A percentile compares a stretch with the other conserved stretches of the same genome.
phyloP scores from a whole-genome alignment of 2,329 filamentous ascomycete genomes.

The Balansia obtecta region DNA sequence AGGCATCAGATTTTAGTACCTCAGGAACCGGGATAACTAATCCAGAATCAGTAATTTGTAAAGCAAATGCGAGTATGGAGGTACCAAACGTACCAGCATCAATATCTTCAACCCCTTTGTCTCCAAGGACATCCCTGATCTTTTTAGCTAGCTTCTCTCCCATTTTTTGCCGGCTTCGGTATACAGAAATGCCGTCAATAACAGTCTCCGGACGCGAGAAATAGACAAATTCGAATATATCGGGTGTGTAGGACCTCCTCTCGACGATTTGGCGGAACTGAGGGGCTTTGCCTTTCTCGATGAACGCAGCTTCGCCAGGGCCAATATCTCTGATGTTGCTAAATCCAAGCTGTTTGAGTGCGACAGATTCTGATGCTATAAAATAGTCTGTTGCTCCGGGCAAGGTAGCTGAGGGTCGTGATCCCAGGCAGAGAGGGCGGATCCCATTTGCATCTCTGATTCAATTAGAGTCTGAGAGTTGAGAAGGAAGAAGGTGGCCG shows the following conservation, averaged over 20 bases:
- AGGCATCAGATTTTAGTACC: conserved; percentile 9
- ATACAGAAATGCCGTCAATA: conserved; percentile 81
- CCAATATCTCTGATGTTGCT: conserved; percentile 62
- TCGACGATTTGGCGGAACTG: conserved; percentile 64
- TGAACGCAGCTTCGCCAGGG: conserved; percentile 76
- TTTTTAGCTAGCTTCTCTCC: conserved; percentile 67
- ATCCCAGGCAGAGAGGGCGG: conserved; percentile 69
- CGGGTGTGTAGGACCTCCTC: conserved; percentile 60
- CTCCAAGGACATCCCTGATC: conserved; percentile 54
- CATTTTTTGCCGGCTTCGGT: conserved; percentile 78
- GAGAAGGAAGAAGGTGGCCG: background rate
- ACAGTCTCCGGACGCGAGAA: conserved; percentile 71
- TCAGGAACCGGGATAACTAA: conserved; percentile 59
- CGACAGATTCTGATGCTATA: conserved; percentile 81
- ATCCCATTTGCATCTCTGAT: conserved; percentile 40
- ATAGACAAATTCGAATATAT: conserved; percentile 75
- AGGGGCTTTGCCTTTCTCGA: conserved; percentile 63
- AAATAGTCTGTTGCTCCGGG: conserved; percentile 68
- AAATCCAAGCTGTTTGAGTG: conserved; percentile 72
- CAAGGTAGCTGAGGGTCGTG: conserved; percentile 50
- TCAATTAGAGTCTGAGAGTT: background rate
- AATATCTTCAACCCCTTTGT: conserved; percentile 60
- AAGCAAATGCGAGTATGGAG: conserved; percentile 9
- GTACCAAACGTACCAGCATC: conserved; percentile 36
- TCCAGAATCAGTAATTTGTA: background rate